phyloP scores from a whole-genome alignment of 1,284 basidiomycete genomes.

The Chiua sp. region DNA sequence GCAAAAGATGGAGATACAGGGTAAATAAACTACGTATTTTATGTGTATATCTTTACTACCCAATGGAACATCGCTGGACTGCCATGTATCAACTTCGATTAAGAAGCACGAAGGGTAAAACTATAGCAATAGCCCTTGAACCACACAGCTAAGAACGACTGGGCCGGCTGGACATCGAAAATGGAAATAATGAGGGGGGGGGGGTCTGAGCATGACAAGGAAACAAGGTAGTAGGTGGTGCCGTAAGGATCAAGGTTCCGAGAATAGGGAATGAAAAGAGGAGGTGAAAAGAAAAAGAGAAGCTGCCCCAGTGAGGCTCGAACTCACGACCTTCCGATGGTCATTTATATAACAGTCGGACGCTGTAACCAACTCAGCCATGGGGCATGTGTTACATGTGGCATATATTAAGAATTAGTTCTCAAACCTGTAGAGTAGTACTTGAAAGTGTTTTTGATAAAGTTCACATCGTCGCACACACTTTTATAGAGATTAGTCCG shows the following conservation, averaged over 20 bases:
- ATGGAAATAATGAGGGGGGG: no score
- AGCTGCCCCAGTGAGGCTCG: conserved; percentile 71
- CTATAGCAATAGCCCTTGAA: conserved; percentile 6
- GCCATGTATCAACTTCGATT: conserved; percentile 10
- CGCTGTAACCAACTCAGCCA: conserved; percentile 86
- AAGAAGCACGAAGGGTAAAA: conserved; percentile 7
- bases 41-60: background rate
- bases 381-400: conserved; percentile 52
- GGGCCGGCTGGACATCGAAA: no score
- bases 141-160: background rate
- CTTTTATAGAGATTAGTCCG: no score
- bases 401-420: no score
- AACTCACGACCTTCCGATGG: conserved; percentile 78
- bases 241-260: no score
- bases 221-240: no score
- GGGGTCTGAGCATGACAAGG: no score
- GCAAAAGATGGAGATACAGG: conserved; percentile 81
- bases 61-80: conserved; percentile 5
- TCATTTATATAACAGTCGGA: conserved; percentile 67
- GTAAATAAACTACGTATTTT: conserved; percentile 34
- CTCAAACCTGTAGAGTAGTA: no score
- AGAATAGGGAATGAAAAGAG: background rate
- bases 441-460: no score
- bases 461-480: no score
- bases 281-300: conserved; percentile 15